Conservation (phyloP, 2,329 filamentous ascomycete species). For the Cercospora janseana region DNA sequence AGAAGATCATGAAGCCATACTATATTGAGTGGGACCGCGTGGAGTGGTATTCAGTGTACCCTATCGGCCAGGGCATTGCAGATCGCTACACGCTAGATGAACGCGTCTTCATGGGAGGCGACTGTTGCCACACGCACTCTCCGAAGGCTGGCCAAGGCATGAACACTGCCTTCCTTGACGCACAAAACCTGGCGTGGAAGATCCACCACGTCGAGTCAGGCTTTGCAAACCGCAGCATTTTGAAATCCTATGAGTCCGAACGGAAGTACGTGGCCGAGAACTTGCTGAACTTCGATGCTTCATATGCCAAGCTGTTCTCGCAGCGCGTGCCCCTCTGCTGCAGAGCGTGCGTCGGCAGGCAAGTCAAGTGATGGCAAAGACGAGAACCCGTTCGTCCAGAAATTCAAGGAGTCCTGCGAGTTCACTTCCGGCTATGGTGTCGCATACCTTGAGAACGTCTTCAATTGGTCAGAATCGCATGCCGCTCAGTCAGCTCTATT, state of each 20-base stretch:
- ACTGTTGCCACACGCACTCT: slow-evolving; percentile 62
- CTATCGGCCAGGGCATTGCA: slow-evolving; percentile 65
- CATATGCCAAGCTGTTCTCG: slow-evolving; percentile 88
- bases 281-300: slow-evolving; percentile 80
- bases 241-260: slow-evolving; percentile 84
- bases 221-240: slow-evolving; percentile 70
- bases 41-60: slow-evolving; percentile 66
- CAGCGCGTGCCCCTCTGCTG: slow-evolving; percentile 69
- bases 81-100: slow-evolving; percentile 64
- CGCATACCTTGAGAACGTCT: slow-evolving; percentile 73
- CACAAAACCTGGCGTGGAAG: slow-evolving; percentile 92
- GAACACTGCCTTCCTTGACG: slow-evolving; percentile 61
- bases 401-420: slow-evolving; percentile 86
- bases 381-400: slow-evolving; percentile 80
- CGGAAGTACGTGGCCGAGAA: slow-evolving; percentile 81
- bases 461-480: slow-evolving; percentile 80
- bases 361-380: slow-evolving; percentile 49
- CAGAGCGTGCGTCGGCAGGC: slow-evolving; percentile 68
- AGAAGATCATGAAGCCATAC: slow-evolving; percentile 60
- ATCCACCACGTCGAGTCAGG: slow-evolving; percentile 85
- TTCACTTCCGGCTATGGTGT: slow-evolving; percentile 93
- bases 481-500: slow-evolving; percentile 68
- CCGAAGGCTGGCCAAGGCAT: slow-evolving; percentile 66
- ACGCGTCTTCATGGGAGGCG: slow-evolving; percentile 65
- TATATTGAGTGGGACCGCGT: slow-evolving; percentile 62